phyloP scores from a whole-genome alignment of 1,284 basidiomycete species.

The Takashimella tepidaria region DNA sequence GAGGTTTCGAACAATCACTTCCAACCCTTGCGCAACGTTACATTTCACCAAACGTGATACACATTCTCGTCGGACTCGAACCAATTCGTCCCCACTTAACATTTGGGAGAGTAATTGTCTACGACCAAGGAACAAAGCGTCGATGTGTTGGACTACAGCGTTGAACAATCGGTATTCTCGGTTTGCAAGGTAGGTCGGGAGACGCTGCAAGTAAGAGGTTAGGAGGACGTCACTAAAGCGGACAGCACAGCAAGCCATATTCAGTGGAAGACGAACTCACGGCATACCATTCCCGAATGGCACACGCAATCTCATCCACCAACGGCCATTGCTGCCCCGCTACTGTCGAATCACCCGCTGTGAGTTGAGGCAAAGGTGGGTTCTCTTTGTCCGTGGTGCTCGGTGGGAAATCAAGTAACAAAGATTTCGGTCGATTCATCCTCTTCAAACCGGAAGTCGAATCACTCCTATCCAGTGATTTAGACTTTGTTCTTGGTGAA shows the following conservation, averaged over 20 bases:
- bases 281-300: conserved; percentile 89
- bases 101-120: conserved; percentile 85
- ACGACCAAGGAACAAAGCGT: conserved; percentile 81
- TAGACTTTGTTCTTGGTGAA: background rate
- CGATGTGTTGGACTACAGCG: conserved; percentile 80
- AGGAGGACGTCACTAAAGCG: no score
- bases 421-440: conserved; percentile 31
- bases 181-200: conserved; percentile 82
- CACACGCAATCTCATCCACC: conserved; percentile 94
- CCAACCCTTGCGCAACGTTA: conserved; percentile 85
- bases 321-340: conserved; percentile 79
- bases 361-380: conserved; percentile 86
- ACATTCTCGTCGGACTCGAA: conserved; percentile 75
- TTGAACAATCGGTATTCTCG: conserved; percentile 88
- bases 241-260: no score
- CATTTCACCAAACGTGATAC: conserved; percentile 82
- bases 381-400: conserved; percentile 57
- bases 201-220: no score
- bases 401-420: conserved; percentile 17
- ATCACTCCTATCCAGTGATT: background rate
- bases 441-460: conserved; percentile 3
- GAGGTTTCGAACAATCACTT: conserved; percentile 92
- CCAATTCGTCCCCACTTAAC: conserved; percentile 79
- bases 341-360: conserved; percentile 84
- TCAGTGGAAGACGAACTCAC: conserved; percentile 46